Conservation (phyloP, 1,139 yeast genomes). For the Protomyces pachydermus region DNA sequence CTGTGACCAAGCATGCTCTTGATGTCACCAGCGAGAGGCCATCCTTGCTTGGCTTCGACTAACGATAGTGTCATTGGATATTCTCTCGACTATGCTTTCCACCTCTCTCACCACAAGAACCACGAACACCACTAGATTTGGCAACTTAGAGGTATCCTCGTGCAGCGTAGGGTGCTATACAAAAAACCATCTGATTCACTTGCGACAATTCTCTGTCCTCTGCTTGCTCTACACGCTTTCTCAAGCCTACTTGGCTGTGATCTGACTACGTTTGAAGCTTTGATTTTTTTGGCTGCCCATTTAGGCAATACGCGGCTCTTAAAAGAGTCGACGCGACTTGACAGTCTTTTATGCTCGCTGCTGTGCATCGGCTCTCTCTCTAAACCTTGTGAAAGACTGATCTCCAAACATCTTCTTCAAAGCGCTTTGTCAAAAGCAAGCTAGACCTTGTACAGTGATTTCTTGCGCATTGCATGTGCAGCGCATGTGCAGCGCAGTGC, state of each 20-base stretch:
- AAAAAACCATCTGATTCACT: background rate
- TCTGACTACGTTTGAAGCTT: background rate
- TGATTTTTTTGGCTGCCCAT: background rate
- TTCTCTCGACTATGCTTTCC: conserved; percentile 26
- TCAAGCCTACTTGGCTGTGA: background rate
- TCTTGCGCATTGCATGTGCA: background rate
- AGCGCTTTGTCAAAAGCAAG: no score
- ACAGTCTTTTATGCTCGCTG: no score
- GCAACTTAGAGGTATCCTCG: background rate
- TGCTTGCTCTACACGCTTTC: background rate
- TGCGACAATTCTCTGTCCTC: background rate
- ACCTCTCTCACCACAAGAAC: conserved; percentile 26
- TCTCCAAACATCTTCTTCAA: no score
- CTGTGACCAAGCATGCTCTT: no score
- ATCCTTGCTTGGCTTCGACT: no score
- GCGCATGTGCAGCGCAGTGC: background rate
- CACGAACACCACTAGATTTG: conserved; percentile 21
- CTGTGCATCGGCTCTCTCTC: no score
- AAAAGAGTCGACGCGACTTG: background rate
- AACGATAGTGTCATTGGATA: conserved; percentile 16
- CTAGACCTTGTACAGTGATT: no score
- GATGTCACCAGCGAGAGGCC: no score
- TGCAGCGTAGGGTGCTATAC: background rate
- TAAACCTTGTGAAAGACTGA: no score
- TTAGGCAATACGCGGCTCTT: background rate